A percentile compares a stretch with the other conserved stretches of the same genome.
These are phyloP conservation scores for Nemophila menziesii DNA, from an alignment of 257 asterid species.

Conservation along the genomic window DNA sequence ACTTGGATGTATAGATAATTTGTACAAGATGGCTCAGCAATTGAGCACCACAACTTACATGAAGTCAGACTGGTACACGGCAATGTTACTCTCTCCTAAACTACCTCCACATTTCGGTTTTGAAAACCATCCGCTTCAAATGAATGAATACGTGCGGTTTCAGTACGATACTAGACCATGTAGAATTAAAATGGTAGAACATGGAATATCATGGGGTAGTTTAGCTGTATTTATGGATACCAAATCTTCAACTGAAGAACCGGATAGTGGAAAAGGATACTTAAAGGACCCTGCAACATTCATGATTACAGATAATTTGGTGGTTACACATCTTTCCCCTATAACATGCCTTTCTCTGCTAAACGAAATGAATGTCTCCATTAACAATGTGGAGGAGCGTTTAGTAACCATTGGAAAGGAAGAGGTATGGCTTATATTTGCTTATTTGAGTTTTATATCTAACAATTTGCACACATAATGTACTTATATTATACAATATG, in stretches of 20 bases:
- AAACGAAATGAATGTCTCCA: no score
- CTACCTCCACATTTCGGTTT: conserved; percentile 2
- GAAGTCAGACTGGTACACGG: conserved; percentile 3
- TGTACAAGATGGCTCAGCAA: conserved; percentile 6
- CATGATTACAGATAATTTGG: conserved; percentile 2
- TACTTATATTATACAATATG: neutral
- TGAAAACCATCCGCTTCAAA: conserved; percentile 1
- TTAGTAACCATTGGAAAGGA: no score
- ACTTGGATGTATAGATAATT: conserved; percentile 9
- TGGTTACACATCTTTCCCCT: no score
- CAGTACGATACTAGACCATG: no score
- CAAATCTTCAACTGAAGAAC: conserved; percentile 3
- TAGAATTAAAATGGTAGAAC: neutral
- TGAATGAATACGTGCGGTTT: neutral
- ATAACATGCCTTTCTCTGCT: no score
- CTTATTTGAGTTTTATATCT: no score
- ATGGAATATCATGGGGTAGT: neutral
- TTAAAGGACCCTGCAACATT: conserved; percentile 9
- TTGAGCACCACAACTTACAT: conserved; percentile 4
- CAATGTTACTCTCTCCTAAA: conserved; percentile 6
- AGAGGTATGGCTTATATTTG: no score
- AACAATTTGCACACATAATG: no score
- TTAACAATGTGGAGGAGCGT: no score
- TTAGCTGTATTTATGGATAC: conserved; percentile 3
- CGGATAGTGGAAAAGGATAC: conserved; percentile 5